Evolutionary conservation across 2,329 filamentous ascomycete species (phyloP).

Genomic region (Ascochyta fabae): DNA sequence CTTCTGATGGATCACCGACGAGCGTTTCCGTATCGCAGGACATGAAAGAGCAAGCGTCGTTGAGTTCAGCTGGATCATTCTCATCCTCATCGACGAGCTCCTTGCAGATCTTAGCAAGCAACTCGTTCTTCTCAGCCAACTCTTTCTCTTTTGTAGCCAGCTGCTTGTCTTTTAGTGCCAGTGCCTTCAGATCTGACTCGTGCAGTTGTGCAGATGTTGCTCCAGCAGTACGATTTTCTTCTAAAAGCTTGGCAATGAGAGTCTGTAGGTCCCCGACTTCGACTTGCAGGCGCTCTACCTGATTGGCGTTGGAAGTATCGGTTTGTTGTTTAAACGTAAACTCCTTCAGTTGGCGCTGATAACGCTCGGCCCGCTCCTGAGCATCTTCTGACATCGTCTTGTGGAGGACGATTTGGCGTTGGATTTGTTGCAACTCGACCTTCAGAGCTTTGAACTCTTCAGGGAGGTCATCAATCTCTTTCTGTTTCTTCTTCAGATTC

Average conservation of each 20-base stretch:
- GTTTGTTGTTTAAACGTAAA: conserved; percentile 6
- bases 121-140: background rate
- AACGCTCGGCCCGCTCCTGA: conserved; percentile 18
- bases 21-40: background rate
- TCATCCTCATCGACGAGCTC: background rate
- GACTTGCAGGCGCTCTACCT: conserved; percentile 18
- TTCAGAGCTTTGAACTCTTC: conserved; percentile 20
- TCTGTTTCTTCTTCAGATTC: conserved; percentile 22
- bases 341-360: conserved; percentile 17
- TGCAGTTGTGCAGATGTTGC: conserved; percentile 1
- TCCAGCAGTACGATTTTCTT: conserved; percentile 17
- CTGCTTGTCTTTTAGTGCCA: conserved; percentile 1
- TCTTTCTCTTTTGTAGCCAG: conserved; percentile 1
- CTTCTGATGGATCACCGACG: background rate
- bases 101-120: background rate
- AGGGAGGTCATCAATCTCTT: conserved; percentile 22
- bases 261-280: conserved; percentile 14
- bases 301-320: conserved; percentile 3
- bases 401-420: conserved; percentile 18
- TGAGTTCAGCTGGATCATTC: too few species aligned
- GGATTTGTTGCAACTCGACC: conserved; percentile 27
- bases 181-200: background rate
- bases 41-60: background rate
- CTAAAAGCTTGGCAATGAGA: conserved; percentile 15
- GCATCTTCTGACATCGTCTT: conserved; percentile 17